Evolutionary conservation across 495 filamentous ascomycete species (phyloP).

Genomic region (Daldinia decipiens): DNA sequence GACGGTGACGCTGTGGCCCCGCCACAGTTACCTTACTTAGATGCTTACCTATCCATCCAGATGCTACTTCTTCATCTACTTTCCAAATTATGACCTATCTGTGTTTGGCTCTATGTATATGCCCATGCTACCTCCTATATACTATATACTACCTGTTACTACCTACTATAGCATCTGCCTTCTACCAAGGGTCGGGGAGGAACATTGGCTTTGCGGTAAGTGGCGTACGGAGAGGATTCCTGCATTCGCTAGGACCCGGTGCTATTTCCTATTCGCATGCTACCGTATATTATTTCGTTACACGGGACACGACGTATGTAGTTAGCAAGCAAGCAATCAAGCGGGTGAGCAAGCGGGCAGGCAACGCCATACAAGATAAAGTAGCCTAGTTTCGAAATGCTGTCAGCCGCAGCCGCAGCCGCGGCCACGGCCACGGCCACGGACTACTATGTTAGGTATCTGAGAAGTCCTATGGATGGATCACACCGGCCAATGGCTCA

Average conservation of each 20-base stretch:
- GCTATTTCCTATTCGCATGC: constrained; percentile 36
- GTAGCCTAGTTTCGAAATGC: constrained; percentile 21
- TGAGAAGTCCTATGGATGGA: constrained; percentile 9
- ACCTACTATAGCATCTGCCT: constrained; percentile 4
- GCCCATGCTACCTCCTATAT: neutral
- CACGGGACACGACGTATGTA: constrained; percentile 22
- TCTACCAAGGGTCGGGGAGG: neutral
- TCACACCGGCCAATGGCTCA: neutral
- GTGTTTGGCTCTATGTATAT: neutral
- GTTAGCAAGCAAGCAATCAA: constrained; percentile 22
- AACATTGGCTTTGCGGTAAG: constrained; percentile 11
- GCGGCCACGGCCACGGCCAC: constrained; percentile 27
- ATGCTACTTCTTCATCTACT: neutral
- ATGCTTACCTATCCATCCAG: neutral
- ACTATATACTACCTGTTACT: neutral
- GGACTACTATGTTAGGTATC: constrained; percentile 14
- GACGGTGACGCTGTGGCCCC: constrained; percentile 35
- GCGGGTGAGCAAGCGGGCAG: neutral
- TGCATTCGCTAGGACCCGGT: constrained; percentile 34
- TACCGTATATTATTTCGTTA: constrained; percentile 34
- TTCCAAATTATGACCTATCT: neutral
- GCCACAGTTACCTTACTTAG: constrained; percentile 4
- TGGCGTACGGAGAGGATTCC: constrained; percentile 28
- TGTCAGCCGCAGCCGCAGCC: constrained; percentile 38
- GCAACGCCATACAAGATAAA: constrained; percentile 6